Percentiles rank a stretch among this genome's conserved stretches.
Evolutionary conservation across 1,284 basidiomycete species (phyloP).

Genomic region (Peniophora sp.): DNA sequence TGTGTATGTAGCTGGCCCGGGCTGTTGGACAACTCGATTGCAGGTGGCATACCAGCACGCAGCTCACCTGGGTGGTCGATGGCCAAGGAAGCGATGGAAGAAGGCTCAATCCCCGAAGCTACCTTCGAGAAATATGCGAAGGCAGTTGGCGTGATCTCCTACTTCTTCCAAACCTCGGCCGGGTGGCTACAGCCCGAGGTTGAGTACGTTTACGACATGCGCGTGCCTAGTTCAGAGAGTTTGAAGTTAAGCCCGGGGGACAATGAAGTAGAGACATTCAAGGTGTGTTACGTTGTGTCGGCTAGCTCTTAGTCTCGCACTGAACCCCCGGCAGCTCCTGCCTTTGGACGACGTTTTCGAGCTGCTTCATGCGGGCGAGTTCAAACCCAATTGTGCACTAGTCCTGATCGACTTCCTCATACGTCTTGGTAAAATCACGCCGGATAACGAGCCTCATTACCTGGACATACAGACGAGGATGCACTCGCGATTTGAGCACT

Average conservation of each 20-base stretch:
- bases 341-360: conserved; percentile 43
- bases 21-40: conserved; percentile 72
- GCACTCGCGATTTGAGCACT: conserved; percentile 60
- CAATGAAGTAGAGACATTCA: conserved; percentile 90
- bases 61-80: conserved; percentile 69
- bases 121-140: conserved; percentile 54
- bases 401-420: conserved; percentile 84
- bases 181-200: conserved; percentile 86
- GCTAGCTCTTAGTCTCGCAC: not conserved
- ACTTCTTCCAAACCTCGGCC: conserved; percentile 59
- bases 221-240: conserved; percentile 43
- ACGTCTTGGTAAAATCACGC: conserved; percentile 66
- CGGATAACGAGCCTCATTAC: conserved; percentile 72
- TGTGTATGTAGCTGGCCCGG: conserved; percentile 56
- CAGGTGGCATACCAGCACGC: conserved; percentile 74
- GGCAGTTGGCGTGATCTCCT: conserved; percentile 56
- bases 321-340: conserved; percentile 39
- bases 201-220: conserved; percentile 80
- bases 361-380: conserved; percentile 56
- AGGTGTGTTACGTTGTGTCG: conserved; percentile 34
- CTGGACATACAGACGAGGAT: conserved; percentile 66
- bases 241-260: conserved; percentile 74
- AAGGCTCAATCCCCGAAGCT: conserved; percentile 70
- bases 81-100: conserved; percentile 90
- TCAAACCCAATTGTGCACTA: conserved; percentile 83